Conservation (phyloP, 78 protist species). For the Blattamonas nauphoetae region DNA sequence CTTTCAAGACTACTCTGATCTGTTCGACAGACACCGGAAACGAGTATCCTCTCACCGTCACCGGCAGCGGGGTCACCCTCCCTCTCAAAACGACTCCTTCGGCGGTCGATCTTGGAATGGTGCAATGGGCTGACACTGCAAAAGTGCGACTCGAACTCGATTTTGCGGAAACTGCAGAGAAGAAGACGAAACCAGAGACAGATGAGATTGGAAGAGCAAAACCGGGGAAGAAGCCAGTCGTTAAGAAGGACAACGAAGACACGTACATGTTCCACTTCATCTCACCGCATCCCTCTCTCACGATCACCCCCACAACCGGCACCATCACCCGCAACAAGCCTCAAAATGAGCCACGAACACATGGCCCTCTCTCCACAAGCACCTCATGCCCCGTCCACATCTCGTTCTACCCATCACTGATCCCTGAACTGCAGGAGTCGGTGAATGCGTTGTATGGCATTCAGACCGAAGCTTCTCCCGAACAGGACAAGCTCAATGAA, state of each 20-base stretch:
- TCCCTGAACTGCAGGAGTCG: too few relatives aligned
- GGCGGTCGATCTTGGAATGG: background rate
- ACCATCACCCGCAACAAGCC: too few relatives aligned
- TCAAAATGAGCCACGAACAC: too few relatives aligned
- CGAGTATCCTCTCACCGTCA: background rate
- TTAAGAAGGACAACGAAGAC: background rate
- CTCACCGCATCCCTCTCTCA: background rate
- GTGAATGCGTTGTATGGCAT: too few relatives aligned
- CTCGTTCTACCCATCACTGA: too few relatives aligned
- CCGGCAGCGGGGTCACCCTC: background rate
- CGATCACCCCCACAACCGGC: background rate
- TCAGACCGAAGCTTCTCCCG: too few relatives aligned
- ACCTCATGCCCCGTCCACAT: too few relatives aligned
- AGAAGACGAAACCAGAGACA: background rate
- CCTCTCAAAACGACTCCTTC: background rate
- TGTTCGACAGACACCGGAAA: background rate
- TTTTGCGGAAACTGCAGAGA: background rate
- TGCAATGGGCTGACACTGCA: background rate
- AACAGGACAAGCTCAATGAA: too few relatives aligned
- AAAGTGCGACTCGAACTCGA: background rate
- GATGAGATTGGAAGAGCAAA: background rate
- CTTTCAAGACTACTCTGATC: background rate
- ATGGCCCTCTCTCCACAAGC: too few relatives aligned
- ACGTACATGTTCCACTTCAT: background rate
- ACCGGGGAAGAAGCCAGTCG: background rate